Evolutionary conservation across 176 grass and related monocot genomes (phyloP), one percentile per base, ranked within the genome.

Genomic region (Cenchrus americanus): DNA sequence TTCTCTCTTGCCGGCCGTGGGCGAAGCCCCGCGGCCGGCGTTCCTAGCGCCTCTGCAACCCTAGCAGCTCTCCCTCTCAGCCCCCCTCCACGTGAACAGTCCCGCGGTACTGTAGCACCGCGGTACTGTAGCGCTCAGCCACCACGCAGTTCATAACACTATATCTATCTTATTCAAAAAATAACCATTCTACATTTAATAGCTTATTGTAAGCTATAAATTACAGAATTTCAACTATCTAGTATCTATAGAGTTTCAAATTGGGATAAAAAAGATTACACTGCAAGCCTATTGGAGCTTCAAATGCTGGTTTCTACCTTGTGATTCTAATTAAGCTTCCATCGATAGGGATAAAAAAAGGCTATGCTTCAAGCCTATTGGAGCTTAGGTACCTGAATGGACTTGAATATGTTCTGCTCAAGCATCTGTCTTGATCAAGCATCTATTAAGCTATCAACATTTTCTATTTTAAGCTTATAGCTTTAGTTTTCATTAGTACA

Each of bases 371-470:
- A 47, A 2, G 23, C 57, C 17, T 21, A 34, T 76, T 57, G 0
- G 3, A 47, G 15, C 22, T 15, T 68, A 87, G 23, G 48, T 24
- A 73, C 24, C 23, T 10, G 23, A 79, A 62, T 52, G 23, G 41
- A 19, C 10, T 14, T 71, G 32, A 21, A 62, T 62, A 46, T 54
- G 22, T 26, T 71, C 62, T 71, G 64, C 43, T 55, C 37, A 46
- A 52, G 34, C 34, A 15, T 26, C 14, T 30, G 5, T 19, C 66
- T 52, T 62, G 22, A 17, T 3, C 55, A 78, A 50, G 37, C 48
- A 68, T 26, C 32, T 61, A 76, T 68, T 76, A 17, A 87, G 27
- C 26, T n/a, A 72, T 77, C 30, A 63, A 72, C 10, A 18, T 73
- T 66, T n/a, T 19, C 49, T 73, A 58, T 34, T 18, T 66, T 42